Conservation (phyloP, 192 early-diverging fungal genomes). For the Coemansia sp. region DNA sequence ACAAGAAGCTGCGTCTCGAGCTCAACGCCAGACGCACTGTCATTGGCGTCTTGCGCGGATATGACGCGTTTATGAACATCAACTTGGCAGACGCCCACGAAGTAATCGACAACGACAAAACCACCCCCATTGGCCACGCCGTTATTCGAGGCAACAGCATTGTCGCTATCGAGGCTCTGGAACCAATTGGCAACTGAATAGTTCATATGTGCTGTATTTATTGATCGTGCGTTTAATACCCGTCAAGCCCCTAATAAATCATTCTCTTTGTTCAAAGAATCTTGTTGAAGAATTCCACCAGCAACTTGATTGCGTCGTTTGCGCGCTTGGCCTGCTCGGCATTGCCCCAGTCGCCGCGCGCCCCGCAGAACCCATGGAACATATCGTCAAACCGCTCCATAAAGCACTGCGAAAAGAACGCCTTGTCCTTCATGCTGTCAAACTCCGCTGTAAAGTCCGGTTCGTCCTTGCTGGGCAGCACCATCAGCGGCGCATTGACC, state of each 20-base stretch:
- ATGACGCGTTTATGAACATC: conserved; percentile 99
- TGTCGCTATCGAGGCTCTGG: conserved; percentile 66
- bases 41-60: conserved; percentile 96
- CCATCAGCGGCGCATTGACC: conserved; percentile 60
- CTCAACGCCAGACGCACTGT: conserved; percentile 90
- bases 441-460: conserved; percentile 29
- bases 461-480: conserved; percentile 67
- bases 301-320: conserved; percentile 57
- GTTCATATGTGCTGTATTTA: conserved; percentile 1
- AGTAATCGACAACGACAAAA: conserved; percentile 67
- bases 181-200: conserved; percentile 55
- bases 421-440: conserved; percentile 44
- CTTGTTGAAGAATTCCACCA: conserved; percentile 52
- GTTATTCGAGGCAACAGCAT: conserved; percentile 82
- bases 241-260: too few species aligned
- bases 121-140: conserved; percentile 81
- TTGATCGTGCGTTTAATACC: background rate
- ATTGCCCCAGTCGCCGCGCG: conserved; percentile 58
- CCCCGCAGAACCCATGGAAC: conserved; percentile 60
- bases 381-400: conserved; percentile 62
- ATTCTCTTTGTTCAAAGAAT: conserved; percentile 14
- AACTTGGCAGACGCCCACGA: conserved; percentile 92
- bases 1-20: conserved; percentile 88
- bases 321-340: conserved; percentile 51
- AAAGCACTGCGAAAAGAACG: conserved; percentile 53